Conservation (phyloP, 768 basidiomycete genomes). For the Tulasnella sp. region DNA sequence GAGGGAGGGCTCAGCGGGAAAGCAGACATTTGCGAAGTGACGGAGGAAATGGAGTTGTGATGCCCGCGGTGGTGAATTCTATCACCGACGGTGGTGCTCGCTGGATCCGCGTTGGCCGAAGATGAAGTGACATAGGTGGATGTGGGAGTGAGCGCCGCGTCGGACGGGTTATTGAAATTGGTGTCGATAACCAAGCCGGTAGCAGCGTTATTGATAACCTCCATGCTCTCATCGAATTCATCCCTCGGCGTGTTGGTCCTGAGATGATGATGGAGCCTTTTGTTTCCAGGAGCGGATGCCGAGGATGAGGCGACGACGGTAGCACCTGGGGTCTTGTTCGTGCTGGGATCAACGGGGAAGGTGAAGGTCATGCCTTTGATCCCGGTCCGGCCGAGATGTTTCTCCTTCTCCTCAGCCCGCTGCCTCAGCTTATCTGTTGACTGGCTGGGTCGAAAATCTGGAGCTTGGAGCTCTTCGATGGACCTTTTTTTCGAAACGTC, state of each 20-base stretch:
- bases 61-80: slow-evolving; percentile 28
- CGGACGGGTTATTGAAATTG: background rate
- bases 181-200: slow-evolving; percentile 10
- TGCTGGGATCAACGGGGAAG: slow-evolving; percentile 67
- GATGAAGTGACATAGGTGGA: slow-evolving; percentile 32
- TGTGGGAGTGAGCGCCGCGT: slow-evolving; percentile 21
- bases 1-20: slow-evolving; percentile 12
- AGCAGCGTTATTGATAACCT: background rate
- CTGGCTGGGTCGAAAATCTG: slow-evolving; percentile 69
- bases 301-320: background rate
- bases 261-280: background rate
- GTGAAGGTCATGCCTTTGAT: slow-evolving; percentile 88
- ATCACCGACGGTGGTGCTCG: slow-evolving; percentile 7
- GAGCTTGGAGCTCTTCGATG: slow-evolving; percentile 76
- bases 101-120: slow-evolving; percentile 16
- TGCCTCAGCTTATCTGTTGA: slow-evolving; percentile 70
- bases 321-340: slow-evolving; percentile 15
- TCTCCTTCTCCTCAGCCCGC: slow-evolving; percentile 73
- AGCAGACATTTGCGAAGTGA: background rate
- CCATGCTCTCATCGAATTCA: slow-evolving; percentile 5
- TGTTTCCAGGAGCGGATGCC: background rate
- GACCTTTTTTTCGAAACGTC: slow-evolving; percentile 39
- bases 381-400: slow-evolving; percentile 43
- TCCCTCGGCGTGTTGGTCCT: background rate
- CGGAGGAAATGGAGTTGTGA: slow-evolving; percentile 26